Evolutionary conservation across 31 red algal species (phyloP).

Genomic region (Endocladia muricata): DNA sequence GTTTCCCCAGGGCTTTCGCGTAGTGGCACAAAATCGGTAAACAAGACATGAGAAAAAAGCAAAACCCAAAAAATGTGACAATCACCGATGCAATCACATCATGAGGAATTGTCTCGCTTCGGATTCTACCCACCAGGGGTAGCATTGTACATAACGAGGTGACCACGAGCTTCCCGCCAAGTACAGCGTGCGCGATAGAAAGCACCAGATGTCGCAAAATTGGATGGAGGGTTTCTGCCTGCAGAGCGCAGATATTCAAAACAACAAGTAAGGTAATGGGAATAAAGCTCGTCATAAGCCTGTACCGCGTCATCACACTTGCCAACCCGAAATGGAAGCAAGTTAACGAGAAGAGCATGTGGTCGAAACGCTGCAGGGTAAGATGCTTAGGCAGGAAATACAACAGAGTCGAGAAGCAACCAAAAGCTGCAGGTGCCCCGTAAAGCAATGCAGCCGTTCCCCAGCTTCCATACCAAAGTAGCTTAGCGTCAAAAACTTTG

Average conservation of each 20-base stretch:
- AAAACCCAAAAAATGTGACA: constrained; percentile 21
- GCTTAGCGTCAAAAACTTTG: not conserved
- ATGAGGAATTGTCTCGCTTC: constrained; percentile 25
- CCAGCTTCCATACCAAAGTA: constrained; percentile 54
- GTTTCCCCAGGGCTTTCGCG: constrained; percentile 11
- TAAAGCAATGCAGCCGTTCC: constrained; percentile 15
- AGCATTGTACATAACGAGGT: constrained; percentile 15
- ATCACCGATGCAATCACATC: constrained; percentile 44
- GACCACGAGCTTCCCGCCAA: not conserved
- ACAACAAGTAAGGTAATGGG: constrained; percentile 21
- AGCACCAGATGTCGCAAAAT: constrained; percentile 26
- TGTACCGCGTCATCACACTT: constrained; percentile 6
- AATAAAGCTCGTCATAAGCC: constrained; percentile 49
- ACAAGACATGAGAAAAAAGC: constrained; percentile 12
- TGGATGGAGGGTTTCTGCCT: constrained; percentile 17
- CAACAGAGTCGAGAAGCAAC: constrained; percentile 30
- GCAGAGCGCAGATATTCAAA: constrained; percentile 25
- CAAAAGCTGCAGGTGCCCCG: constrained; percentile 41
- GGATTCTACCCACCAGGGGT: constrained; percentile 35
- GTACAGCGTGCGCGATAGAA: constrained; percentile 3
- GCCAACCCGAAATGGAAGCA: not conserved
- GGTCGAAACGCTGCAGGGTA: constrained; percentile 16
- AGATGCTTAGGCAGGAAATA: constrained; percentile 21
- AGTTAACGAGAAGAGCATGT: constrained; percentile 52
- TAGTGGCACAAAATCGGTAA: constrained; percentile 46